phyloP scores from a whole-genome alignment of 441 rosid species.

The Metrosideros polymorpha region DNA sequence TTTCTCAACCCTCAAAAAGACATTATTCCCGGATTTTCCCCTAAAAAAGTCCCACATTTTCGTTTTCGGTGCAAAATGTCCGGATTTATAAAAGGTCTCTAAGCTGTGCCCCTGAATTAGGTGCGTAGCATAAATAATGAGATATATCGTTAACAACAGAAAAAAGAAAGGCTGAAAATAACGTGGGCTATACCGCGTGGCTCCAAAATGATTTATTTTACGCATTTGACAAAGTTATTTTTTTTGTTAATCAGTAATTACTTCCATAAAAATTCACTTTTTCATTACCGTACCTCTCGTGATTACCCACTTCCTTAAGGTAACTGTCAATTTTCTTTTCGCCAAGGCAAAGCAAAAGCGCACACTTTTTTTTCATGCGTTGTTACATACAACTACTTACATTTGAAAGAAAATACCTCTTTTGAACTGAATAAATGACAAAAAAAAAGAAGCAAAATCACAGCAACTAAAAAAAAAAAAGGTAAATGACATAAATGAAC shows the following conservation, averaged over 20 bases:
- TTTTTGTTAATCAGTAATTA: neutral
- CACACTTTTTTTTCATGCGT: too few relatives aligned
- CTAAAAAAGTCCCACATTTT: neutral
- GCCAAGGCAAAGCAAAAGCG: neutral
- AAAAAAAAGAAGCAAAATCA: too few relatives aligned
- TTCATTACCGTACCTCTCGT: neutral
- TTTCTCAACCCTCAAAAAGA: neutral
- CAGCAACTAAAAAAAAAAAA: too few relatives aligned
- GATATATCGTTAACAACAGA: neutral
- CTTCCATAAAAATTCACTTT: neutral
- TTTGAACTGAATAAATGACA: too few relatives aligned
- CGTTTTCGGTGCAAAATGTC: neutral
- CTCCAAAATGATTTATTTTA: too few relatives aligned
- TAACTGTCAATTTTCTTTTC: neutral
- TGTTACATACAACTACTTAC: too few relatives aligned
- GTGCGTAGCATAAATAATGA: neutral
- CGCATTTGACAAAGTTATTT: neutral
- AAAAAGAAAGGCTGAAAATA: neutral
- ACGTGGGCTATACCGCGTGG: neutral
- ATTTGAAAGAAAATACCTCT: too few relatives aligned
- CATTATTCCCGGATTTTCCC: neutral
- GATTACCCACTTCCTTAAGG: rapidly evolving
- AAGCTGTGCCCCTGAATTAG: neutral
- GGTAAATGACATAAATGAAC: too few relatives aligned
- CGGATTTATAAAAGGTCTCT: too few relatives aligned